Conservation (phyloP, 2,329 filamentous ascomycete genomes). For the Domatiomyces catenatus region DNA sequence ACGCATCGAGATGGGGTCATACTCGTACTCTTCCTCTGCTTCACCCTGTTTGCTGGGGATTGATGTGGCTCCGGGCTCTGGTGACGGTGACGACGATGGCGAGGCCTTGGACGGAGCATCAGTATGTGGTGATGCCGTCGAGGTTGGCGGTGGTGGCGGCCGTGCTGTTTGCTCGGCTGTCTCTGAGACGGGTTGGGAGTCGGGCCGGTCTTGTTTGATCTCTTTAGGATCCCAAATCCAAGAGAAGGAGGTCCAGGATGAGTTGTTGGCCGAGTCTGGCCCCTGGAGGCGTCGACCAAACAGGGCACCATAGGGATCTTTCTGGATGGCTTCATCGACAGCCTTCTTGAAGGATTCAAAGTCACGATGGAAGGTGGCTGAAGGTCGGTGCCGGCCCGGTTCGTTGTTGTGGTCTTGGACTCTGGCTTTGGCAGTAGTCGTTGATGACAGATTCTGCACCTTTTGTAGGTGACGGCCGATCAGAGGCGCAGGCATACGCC, state of each 20-base stretch:
- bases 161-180: neutral
- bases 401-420: slow-evolving; percentile 3
- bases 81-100: neutral
- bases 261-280: slow-evolving; percentile 9
- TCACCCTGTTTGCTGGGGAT: neutral
- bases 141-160: neutral
- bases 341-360: slow-evolving; percentile 24
- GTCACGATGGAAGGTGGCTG: slow-evolving; percentile 14
- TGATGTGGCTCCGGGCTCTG: neutral
- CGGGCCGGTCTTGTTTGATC: neutral
- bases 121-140: neutral
- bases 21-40: slow-evolving; percentile 18
- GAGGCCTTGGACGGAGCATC: neutral
- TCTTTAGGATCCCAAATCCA: slow-evolving; percentile 17
- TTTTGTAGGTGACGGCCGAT: slow-evolving; percentile 4
- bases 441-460: slow-evolving; percentile 6
- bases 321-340: slow-evolving; percentile 22
- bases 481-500: slow-evolving; percentile 1
- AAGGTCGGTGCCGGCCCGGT: neutral
- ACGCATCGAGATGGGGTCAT: slow-evolving; percentile 29
- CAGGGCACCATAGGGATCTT: slow-evolving; percentile 26
- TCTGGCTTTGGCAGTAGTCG: slow-evolving; percentile 1
- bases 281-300: slow-evolving; percentile 24
- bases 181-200: slow-evolving; percentile 1
- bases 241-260: slow-evolving; percentile 20